phyloP scores from a whole-genome alignment of 192 early-diverging fungal genomes.

The Pilaira anomala region DNA sequence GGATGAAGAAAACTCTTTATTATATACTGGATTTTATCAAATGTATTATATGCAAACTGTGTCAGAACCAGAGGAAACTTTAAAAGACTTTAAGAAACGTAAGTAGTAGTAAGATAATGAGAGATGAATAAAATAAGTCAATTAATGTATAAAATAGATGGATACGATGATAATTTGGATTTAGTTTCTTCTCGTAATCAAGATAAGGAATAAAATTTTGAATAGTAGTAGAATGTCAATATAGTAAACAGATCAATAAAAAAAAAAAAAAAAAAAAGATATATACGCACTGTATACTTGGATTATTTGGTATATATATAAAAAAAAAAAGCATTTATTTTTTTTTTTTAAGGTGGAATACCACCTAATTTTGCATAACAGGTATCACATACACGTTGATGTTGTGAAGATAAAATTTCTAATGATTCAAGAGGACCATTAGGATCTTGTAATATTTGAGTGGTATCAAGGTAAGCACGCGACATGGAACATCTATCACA shows the following conservation, averaged over 20 bases:
- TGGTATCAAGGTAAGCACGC: constrained; percentile 49
- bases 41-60: constrained; percentile 74
- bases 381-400: constrained; percentile 36
- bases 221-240: no score
- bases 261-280: no score
- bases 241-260: no score
- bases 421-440: constrained; percentile 11
- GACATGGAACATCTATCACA: constrained; percentile 76
- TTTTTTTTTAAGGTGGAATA: background rate
- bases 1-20: constrained; percentile 59
- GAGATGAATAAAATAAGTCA: background rate
- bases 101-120: constrained; percentile 7
- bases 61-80: constrained; percentile 68
- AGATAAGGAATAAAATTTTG: constrained; percentile 19
- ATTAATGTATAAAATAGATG: constrained; percentile 29
- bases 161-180: constrained; percentile 51
- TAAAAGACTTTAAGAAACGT: constrained; percentile 69
- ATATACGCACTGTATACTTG: no score
- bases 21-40: constrained; percentile 72
- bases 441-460: constrained; percentile 48
- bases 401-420: constrained; percentile 24
- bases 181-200: constrained; percentile 44
- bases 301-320: background rate
- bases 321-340: no score
- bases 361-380: constrained; percentile 36